Conservation (phyloP, 2,329 filamentous ascomycete species). For the Passalora sequoiae region DNA sequence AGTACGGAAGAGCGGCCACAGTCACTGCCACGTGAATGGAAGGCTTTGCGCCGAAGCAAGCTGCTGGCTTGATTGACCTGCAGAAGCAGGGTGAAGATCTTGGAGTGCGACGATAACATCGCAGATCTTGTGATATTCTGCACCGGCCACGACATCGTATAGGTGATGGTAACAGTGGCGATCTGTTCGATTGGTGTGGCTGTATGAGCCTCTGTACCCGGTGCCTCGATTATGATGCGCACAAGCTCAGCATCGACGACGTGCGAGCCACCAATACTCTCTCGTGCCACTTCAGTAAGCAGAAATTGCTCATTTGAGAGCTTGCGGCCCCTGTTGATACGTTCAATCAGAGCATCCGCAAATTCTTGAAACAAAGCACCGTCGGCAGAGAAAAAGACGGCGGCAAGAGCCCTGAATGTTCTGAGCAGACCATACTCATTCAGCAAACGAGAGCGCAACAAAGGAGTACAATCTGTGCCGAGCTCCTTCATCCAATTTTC, state of each 20-base stretch:
- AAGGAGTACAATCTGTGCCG: conserved; percentile 62
- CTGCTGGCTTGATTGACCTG: conserved; percentile 69
- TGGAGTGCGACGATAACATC: conserved; percentile 62
- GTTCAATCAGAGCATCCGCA: conserved; percentile 65
- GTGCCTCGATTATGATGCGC: conserved; percentile 50
- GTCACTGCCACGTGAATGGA: conserved; percentile 26
- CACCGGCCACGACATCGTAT: conserved; percentile 51
- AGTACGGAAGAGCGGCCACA: conserved; percentile 39
- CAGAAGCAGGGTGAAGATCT: conserved; percentile 68
- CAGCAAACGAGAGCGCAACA: conserved; percentile 63
- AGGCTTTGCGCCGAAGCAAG: conserved; percentile 53
- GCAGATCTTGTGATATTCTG: conserved; percentile 67
- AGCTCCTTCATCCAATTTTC: conserved; percentile 71
- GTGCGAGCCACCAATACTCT: conserved; percentile 55
- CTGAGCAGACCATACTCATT: conserved; percentile 61
- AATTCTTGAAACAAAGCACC: conserved; percentile 63
- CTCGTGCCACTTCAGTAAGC: conserved; percentile 70
- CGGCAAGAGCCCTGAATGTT: conserved; percentile 62
- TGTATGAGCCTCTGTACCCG: conserved; percentile 41
- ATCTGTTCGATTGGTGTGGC: conserved; percentile 12
- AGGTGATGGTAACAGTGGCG: conserved; percentile 14
- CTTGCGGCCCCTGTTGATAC: conserved; percentile 56
- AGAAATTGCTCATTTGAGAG: conserved; percentile 67
- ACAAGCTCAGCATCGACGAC: conserved; percentile 59
- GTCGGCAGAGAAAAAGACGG: conserved; percentile 72